phyloP scores from a whole-genome alignment of 768 basidiomycete species.

The Lentinula sp. region DNA sequence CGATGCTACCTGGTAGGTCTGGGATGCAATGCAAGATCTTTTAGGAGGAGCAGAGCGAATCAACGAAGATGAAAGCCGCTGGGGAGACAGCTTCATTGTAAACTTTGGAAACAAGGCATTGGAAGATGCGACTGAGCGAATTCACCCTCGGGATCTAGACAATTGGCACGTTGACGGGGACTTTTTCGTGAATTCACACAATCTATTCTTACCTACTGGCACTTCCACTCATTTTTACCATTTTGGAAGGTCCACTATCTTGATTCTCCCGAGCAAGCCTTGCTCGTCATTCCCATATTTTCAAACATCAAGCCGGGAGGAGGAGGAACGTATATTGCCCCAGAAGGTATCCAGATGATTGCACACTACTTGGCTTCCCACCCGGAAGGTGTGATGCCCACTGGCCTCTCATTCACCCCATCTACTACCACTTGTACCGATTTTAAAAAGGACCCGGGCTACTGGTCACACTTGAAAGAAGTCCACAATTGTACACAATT shows the following conservation, averaged over 20 bases:
- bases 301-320: constrained; percentile 48
- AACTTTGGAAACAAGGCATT: constrained; percentile 48
- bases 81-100: constrained; percentile 60
- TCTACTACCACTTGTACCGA: constrained; percentile 28
- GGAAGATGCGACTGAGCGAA: constrained; percentile 19
- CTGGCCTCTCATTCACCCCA: constrained; percentile 39
- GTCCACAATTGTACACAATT: constrained; percentile 35
- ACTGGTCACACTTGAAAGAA: constrained; percentile 38
- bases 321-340: constrained; percentile 56
- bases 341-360: constrained; percentile 45
- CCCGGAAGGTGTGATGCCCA: constrained; percentile 46
- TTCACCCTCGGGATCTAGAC: constrained; percentile 39
- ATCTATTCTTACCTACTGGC: not conserved
- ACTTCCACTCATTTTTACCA: not conserved
- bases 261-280: constrained; percentile 60
- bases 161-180: constrained; percentile 66
- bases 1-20: constrained; percentile 30
- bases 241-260: constrained; percentile 46
- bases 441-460: constrained; percentile 32
- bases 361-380: constrained; percentile 45
- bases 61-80: constrained; percentile 36
- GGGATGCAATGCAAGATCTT: constrained; percentile 55
- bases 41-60: constrained; percentile 57
- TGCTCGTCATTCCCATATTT: constrained; percentile 57
- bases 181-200: constrained; percentile 36